Conservation (phyloP, 2,329 filamentous ascomycete species). For the Rutstroemia sp. region DNA sequence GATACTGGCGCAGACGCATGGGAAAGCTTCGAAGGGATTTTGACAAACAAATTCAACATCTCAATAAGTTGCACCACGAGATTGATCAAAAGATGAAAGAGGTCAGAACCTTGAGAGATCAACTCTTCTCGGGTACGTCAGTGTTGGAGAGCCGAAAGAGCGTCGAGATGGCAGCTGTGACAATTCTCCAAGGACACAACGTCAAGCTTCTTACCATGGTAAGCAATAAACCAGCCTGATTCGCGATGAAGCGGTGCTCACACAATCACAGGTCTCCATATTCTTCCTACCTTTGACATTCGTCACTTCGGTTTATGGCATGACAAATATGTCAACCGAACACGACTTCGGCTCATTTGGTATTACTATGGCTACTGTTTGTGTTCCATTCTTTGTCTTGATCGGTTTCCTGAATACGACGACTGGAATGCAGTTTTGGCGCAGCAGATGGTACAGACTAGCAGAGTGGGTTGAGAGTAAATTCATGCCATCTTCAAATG, state of each 20-base stretch:
- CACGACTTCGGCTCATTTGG: conserved; percentile 39
- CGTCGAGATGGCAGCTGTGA: conserved; percentile 46
- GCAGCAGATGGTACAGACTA: conserved; percentile 16
- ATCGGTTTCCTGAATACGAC: conserved; percentile 39
- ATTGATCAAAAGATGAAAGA: conserved; percentile 46
- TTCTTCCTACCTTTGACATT: conserved; percentile 56
- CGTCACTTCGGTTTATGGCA: conserved; percentile 52
- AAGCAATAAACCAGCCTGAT: conserved; percentile 25
- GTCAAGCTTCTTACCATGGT: conserved; percentile 54
- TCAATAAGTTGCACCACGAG: conserved; percentile 18
- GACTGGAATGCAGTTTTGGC: conserved; percentile 25
- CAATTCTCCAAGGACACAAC: conserved; percentile 52
- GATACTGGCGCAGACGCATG: conserved; percentile 42
- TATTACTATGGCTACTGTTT: conserved; percentile 31
- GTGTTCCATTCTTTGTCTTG: conserved; percentile 42
- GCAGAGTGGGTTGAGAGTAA: no score
- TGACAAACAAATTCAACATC: conserved; percentile 38
- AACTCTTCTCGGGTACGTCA: conserved; percentile 55
- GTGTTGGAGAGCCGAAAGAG: conserved; percentile 54
- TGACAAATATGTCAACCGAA: conserved; percentile 38
- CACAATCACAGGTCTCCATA: conserved; percentile 31
- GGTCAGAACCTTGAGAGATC: conserved; percentile 50
- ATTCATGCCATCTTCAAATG: no score
- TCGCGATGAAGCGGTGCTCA: not conserved
- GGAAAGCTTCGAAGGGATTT: conserved; percentile 37